Evolutionary conservation across 129 eudicot genomes (phyloP), one percentile per base, ranked within the genome.

Genomic region (Tagetes erecta): DNA sequence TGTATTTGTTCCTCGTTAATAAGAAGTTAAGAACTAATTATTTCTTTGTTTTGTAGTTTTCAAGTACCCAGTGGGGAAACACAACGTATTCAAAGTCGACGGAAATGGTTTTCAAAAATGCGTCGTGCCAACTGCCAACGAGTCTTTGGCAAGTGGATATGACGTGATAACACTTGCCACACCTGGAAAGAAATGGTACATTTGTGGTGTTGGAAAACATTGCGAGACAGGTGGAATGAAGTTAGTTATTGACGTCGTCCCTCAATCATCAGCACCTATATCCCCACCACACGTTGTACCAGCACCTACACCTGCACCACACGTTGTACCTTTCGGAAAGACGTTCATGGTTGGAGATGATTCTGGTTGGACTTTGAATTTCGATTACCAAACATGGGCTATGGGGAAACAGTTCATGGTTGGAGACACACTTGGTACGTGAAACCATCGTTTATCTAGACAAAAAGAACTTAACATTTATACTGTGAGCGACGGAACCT

Each of bases 171-270:
- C 72, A 52, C 65, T 81, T 6, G 11, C 59, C 27, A 83, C 71
- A 8, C 81, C 78, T 0, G 86, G 86, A 8, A 46, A 45, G 33
- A 83, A 83, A 67, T 83, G 86, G 83, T 83, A 74, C 62, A 83
- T 83, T 8, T 78, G 83, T 20, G 86, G 86, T 13, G 83, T 83
- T 38, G 83, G 75, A 64, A 63, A 79, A 14, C 86, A 83, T 31
- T 79, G 83, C 6, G 67, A 64, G 40, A 3, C 8, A 4, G 82
- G 67, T 71, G 75, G 75, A 8, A 35, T 63, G 78, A 79, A 79
- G 69, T 66, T 79, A 33, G 52, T 78, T 64, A 78, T 78, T 40
- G 67, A 72, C 53, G 83, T 78, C 27, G 44, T 68, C 4, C 11
- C 76, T 10, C 70, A 60, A 38, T 51, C 72, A 60, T n/a, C 14